A percentile compares a stretch with the other conserved stretches of the same genome.
phyloP scores from a whole-genome alignment of 1,284 basidiomycete genomes.

The Ceratobasidium sp. region DNA sequence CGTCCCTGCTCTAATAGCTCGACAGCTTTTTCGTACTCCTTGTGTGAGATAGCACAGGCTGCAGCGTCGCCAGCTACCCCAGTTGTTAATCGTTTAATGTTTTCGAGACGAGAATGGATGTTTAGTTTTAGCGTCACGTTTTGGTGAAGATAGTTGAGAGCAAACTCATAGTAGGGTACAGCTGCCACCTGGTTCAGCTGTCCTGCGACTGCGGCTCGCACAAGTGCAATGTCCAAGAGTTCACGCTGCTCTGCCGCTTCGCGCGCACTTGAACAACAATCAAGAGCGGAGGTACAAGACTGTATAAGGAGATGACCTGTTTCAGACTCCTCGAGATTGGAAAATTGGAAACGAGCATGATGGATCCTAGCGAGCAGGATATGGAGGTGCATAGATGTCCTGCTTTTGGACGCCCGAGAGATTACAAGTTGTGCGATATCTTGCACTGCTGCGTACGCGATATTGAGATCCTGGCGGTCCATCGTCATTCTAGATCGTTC shows the following conservation, averaged over 20 bases:
- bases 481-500: not conserved
- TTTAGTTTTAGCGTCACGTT: no score
- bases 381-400: not conserved
- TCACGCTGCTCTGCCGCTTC: not conserved
- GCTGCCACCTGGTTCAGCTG: not conserved
- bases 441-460: not conserved
- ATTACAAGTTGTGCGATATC: not conserved
- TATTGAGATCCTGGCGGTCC: not conserved
- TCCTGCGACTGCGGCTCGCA: not conserved
- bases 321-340: not conserved
- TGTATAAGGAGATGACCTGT: not conserved
- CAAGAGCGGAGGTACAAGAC: not conserved
- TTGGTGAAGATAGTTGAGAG: no score
- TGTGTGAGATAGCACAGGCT: no score
- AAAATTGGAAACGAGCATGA: not conserved
- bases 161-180: conserved; percentile 1
- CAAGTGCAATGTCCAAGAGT: not conserved
- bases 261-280: not conserved
- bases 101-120: no score
- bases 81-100: no score
- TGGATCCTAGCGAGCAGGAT: not conserved
- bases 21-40: not conserved
- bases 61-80: no score
- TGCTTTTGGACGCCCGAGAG: not conserved
- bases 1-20: conserved; percentile 1